Evolutionary conservation across 164 flowering plant species (phyloP).

Genomic region (Taxillus chinensis): DNA sequence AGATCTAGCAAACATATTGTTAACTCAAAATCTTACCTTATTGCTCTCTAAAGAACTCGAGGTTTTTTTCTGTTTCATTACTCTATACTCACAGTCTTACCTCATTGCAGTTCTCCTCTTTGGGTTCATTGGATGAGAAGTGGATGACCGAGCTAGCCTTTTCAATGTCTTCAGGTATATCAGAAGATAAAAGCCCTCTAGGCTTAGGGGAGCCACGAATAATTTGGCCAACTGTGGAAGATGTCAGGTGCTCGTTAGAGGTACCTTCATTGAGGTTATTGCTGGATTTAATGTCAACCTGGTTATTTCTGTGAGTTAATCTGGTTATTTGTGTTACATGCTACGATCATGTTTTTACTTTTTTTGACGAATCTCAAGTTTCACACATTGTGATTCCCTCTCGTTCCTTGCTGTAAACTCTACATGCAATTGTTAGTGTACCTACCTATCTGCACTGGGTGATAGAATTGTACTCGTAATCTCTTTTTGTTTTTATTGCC

Average conservation of each 20-base stretch:
- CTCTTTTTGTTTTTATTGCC: too few species aligned
- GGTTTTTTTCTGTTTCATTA: background rate
- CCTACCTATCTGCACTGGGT: too few species aligned
- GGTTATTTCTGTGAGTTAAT: slow-evolving; percentile 3
- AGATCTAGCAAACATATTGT: too few species aligned
- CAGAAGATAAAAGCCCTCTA: slow-evolving; percentile 66
- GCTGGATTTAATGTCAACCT: slow-evolving; percentile 4
- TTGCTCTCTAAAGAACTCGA: too few species aligned
- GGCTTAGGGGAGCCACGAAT: slow-evolving; percentile 75
- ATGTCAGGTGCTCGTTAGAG: slow-evolving; percentile 96
- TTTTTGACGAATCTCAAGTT: too few species aligned
- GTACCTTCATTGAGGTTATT: slow-evolving; percentile 21
- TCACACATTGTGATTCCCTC: too few species aligned
- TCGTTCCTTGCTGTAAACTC: too few species aligned
- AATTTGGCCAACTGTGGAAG: slow-evolving; percentile 96
- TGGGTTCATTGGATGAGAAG: slow-evolving; percentile 97
- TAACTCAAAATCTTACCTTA: too few species aligned
- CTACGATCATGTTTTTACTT: too few species aligned
- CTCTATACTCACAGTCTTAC: background rate
- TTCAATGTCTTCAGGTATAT: slow-evolving; percentile 78
- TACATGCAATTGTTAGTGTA: too few species aligned
- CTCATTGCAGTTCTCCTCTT: slow-evolving; percentile 78
- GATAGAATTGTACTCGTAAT: too few species aligned
- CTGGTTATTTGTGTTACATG: too few species aligned
- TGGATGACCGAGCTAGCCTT: slow-evolving; percentile 90